Evolutionary conservation across 2,329 filamentous ascomycete genomes (phyloP).

Genomic region (Pyricularia sp.): DNA sequence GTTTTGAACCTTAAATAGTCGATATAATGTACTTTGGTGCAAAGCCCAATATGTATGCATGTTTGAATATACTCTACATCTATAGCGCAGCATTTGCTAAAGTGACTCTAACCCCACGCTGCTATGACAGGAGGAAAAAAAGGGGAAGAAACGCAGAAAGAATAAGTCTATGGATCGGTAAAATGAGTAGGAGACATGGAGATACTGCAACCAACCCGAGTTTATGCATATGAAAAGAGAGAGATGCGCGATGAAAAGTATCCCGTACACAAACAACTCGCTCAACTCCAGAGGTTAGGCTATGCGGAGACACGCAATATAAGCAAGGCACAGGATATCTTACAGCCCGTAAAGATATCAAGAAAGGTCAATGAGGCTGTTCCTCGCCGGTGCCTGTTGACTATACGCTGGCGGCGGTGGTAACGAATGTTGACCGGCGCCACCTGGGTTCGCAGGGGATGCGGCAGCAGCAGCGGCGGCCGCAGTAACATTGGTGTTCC

Average conservation of each 20-base stretch:
- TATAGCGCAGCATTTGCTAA: background rate
- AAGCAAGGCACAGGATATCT: background rate
- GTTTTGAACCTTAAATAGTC: background rate
- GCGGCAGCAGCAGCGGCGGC: conserved; percentile 16
- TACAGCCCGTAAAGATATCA: background rate
- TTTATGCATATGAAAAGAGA: background rate
- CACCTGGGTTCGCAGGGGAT: background rate
- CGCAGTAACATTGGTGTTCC: conserved; percentile 10
- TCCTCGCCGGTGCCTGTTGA: background rate
- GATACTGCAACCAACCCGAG: background rate
- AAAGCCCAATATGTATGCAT: background rate
- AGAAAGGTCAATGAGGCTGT: background rate
- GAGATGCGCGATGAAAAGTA: background rate
- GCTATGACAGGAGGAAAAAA: background rate
- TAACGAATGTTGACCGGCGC: background rate
- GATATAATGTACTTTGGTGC: background rate
- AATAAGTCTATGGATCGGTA: background rate
- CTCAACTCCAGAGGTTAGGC: background rate
- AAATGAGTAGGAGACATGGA: background rate
- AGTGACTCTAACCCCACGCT: background rate
- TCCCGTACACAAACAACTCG: background rate
- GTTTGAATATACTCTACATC: background rate
- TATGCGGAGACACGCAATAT: background rate
- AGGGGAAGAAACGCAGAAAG: background rate
- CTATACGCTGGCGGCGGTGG: background rate